Percentiles rank a stretch among this genome's conserved stretches.
phyloP scores from a whole-genome alignment of 257 asterid species.

The Leonotis leonurus region DNA sequence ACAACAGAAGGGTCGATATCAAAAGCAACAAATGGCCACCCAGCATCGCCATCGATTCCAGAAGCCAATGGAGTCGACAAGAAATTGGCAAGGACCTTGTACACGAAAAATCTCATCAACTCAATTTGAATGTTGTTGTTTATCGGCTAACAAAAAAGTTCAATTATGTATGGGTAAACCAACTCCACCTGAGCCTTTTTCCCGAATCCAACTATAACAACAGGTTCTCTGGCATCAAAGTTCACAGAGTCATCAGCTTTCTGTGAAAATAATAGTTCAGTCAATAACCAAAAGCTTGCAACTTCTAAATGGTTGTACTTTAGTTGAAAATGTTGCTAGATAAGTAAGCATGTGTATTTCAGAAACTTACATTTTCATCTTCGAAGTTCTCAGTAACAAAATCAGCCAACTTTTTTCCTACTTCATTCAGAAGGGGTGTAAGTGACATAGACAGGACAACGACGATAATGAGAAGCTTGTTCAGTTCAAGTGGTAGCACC shows the following conservation, averaged over 20 bases:
- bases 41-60: conserved; percentile 59
- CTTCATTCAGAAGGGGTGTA: conserved; percentile 88
- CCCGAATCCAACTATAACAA: conserved; percentile 93
- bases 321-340: neutral
- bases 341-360: conserved; percentile 4
- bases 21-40: conserved; percentile 83
- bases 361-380: conserved; percentile 53
- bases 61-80: conserved; percentile 78
- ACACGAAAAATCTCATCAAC: conserved; percentile 8
- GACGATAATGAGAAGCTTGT: conserved; percentile 94
- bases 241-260: conserved; percentile 48
- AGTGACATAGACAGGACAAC: conserved; percentile 96
- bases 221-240: conserved; percentile 78
- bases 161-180: neutral
- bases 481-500: conserved; percentile 95
- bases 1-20: conserved; percentile 92
- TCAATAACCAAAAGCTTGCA: conserved; percentile 7
- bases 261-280: conserved; percentile 37
- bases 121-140: conserved; percentile 7
- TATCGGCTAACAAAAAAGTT: neutral
- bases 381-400: conserved; percentile 56
- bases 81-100: conserved; percentile 93
- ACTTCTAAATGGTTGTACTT: neutral
- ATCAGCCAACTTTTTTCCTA: conserved; percentile 77
- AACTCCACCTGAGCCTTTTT: conserved; percentile 86